Conservation (phyloP, 1,284 basidiomycete genomes). For the Hemileia vastatrix region DNA sequence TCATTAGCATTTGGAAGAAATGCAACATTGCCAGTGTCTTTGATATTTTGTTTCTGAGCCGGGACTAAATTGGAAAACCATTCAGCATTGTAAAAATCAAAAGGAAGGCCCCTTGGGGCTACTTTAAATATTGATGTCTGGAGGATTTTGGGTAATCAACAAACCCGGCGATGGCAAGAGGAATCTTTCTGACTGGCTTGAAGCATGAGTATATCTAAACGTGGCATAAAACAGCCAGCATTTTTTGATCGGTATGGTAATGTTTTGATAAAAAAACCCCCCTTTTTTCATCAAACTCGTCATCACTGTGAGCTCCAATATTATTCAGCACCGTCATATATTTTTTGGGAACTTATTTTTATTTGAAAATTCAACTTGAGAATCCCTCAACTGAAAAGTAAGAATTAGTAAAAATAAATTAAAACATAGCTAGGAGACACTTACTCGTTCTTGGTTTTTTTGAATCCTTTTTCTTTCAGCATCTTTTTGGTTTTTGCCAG, state of each 20-base stretch:
- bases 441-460: too few relatives aligned
- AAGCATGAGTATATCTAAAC: background rate
- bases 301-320: background rate
- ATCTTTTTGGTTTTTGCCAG: too few relatives aligned
- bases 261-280: background rate
- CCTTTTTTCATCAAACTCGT: background rate
- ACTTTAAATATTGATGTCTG: background rate
- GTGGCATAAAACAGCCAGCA: background rate
- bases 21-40: background rate
- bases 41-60: background rate
- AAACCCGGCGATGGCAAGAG: too few relatives aligned
- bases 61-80: background rate
- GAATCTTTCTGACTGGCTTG: too few relatives aligned
- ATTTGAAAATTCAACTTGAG: too few relatives aligned
- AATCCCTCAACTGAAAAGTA: constrained; percentile 4
- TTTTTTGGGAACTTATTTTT: background rate
- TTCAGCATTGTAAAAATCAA: background rate
- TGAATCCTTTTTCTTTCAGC: too few relatives aligned
- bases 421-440: too few relatives aligned
- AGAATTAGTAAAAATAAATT: background rate
- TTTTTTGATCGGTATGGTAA: background rate
- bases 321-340: background rate
- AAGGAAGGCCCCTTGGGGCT: background rate
- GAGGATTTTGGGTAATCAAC: background rate
- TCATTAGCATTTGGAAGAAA: background rate